Evolutionary conservation across 208 protist genomes (phyloP).

Genomic region (Crithidia thermophila): DNA sequence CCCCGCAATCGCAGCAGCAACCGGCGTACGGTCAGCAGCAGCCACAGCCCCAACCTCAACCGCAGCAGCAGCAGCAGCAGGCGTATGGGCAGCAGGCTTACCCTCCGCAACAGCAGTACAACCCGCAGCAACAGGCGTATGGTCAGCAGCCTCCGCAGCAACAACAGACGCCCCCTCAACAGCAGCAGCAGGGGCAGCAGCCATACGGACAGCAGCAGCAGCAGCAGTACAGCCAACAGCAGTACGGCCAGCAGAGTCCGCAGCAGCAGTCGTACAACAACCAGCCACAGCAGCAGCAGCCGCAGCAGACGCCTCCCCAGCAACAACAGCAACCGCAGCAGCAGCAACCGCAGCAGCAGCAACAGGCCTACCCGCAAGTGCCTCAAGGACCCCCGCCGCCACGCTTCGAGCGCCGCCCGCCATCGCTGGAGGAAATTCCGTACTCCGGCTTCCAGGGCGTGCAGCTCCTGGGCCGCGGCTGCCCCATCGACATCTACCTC

Average conservation of each 20-base stretch:
- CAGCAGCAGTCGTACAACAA: conserved; percentile 29
- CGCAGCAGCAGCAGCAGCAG: conserved; percentile 9
- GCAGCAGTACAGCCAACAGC: conserved; percentile 28
- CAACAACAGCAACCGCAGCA: too few species aligned
- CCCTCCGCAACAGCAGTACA: conserved; percentile 15
- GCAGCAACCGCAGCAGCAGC: conserved; percentile 32
- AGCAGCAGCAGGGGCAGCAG: conserved; percentile 26
- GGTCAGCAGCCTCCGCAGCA: conserved; percentile 1
- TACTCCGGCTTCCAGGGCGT: conserved; percentile 69
- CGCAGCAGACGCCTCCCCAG: conserved; percentile 16
- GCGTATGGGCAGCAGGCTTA: conserved; percentile 20
- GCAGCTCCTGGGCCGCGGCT: conserved; percentile 67
- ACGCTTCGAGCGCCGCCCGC: conserved; percentile 73
- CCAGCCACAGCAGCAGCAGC: conserved; percentile 28
- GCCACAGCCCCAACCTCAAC: background rate
- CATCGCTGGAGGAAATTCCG: conserved; percentile 70
- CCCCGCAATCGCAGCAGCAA: conserved; percentile 14
- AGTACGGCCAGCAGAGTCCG: background rate
- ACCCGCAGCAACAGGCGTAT: conserved; percentile 21
- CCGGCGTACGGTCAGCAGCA: conserved; percentile 14
- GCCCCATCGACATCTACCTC: conserved; percentile 87
- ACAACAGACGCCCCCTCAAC: background rate
- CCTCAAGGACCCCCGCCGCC: conserved; percentile 50
- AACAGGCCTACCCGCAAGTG: conserved; percentile 38
- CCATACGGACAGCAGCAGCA: conserved; percentile 19